Evolutionary conservation across 1,139 yeast species (phyloP).

Genomic region (Magnusiomyces starmeri): DNA sequence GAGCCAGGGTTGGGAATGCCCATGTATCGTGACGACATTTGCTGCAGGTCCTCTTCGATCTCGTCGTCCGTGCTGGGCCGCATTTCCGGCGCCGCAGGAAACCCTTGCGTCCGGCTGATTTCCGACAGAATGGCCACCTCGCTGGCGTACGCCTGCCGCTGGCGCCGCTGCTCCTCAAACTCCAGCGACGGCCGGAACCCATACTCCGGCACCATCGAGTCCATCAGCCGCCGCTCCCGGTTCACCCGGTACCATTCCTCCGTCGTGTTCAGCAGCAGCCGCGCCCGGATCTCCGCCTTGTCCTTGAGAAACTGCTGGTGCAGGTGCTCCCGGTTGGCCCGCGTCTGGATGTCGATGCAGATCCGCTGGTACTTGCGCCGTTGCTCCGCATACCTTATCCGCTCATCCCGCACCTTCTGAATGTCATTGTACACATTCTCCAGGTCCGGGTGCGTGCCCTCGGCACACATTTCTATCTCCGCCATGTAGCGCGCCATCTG

Average conservation of each 20-base stretch:
- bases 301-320: constrained; percentile 79
- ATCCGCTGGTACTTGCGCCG: constrained; percentile 64
- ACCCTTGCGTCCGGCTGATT: constrained; percentile 50
- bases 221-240: constrained; percentile 81
- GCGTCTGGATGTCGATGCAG: constrained; percentile 73
- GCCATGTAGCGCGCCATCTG: constrained; percentile 68
- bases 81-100: constrained; percentile 54
- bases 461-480: constrained; percentile 78
- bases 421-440: constrained; percentile 60
- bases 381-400: constrained; percentile 58
- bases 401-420: constrained; percentile 61
- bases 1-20: background rate
- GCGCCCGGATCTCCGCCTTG: constrained; percentile 58
- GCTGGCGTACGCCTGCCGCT: constrained; percentile 47
- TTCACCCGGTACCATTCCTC: constrained; percentile 89
- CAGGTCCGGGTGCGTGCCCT: constrained; percentile 87
- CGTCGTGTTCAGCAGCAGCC: constrained; percentile 66
- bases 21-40: constrained; percentile 5
- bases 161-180: constrained; percentile 41
- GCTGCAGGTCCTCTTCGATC: constrained; percentile 25
- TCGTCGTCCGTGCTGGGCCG: constrained; percentile 39
- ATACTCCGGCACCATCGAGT: constrained; percentile 52
- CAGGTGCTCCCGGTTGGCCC: constrained; percentile 68
- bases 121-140: constrained; percentile 56
- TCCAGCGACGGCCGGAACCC: constrained; percentile 32